These are phyloP conservation scores for Solidago caesia DNA, from an alignment of 129 eudicot species.

Conservation along the genomic window DNA sequence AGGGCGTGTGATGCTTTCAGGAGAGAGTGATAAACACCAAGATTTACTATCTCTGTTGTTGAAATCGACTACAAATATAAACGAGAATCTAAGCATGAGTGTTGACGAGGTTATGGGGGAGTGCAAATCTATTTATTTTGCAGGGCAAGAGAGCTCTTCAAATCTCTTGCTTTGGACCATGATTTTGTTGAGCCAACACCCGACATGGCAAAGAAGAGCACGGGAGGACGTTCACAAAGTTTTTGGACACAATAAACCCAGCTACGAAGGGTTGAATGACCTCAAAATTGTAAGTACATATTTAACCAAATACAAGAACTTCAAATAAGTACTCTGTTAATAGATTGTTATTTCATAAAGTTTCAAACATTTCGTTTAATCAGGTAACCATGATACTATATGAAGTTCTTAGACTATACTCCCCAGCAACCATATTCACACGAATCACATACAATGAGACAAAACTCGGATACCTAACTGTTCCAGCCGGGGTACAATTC, in stretches of 20 bases:
- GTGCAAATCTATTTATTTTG: constrained; percentile 69
- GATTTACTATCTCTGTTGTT: constrained; percentile 47
- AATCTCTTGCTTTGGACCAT: constrained; percentile 66
- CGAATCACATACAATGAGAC: constrained; percentile 35
- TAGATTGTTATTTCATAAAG: neutral
- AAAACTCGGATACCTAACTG: constrained; percentile 37
- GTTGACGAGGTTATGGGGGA: constrained; percentile 57
- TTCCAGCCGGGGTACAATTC: constrained; percentile 53
- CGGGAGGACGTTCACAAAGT: constrained; percentile 51
- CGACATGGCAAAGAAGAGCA: constrained; percentile 59
- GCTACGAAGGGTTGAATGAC: constrained; percentile 44
- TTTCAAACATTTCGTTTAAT: neutral
- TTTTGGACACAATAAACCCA: constrained; percentile 48
- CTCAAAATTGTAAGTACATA: constrained; percentile 58
- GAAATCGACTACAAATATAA: constrained; percentile 42
- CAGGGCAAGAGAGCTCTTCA: constrained; percentile 73
- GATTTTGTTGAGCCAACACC: constrained; percentile 61
- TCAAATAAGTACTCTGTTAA: neutral
- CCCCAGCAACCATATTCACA: constrained; percentile 41
- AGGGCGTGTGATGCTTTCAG: constrained; percentile 31
- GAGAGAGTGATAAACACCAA: constrained; percentile 29
- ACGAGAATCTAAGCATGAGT: constrained; percentile 36
- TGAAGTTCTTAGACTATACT: constrained; percentile 54
- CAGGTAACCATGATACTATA: constrained; percentile 48
- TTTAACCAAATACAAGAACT: neutral